Evolutionary conservation across 2,329 filamentous ascomycete species (phyloP).

Genomic region (Mollisia scopiformis): DNA sequence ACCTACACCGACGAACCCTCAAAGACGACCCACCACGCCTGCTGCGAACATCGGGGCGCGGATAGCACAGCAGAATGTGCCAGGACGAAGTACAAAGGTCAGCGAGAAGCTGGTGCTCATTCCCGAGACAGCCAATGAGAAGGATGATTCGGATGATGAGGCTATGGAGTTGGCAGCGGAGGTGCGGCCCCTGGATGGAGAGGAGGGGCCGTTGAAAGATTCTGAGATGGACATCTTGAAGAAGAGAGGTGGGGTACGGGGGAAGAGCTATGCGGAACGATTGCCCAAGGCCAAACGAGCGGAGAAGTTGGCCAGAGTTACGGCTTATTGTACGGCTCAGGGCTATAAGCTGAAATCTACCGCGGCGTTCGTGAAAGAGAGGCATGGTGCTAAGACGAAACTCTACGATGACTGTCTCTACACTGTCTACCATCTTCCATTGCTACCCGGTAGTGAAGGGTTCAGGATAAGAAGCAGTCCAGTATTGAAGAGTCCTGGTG

Average conservation of each 20-base stretch:
- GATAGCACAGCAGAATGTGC: conserved; percentile 57
- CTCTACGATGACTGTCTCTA: conserved; percentile 98
- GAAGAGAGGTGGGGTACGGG: conserved; percentile 62
- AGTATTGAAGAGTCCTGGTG: conserved; percentile 88
- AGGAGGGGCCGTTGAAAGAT: conserved; percentile 68
- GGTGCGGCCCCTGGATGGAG: conserved; percentile 54
- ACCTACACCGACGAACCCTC: conserved; percentile 46
- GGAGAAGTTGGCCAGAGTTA: conserved; percentile 86
- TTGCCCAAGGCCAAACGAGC: conserved; percentile 85
- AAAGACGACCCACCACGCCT: conserved; percentile 50
- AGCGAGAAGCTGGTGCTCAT: conserved; percentile 96
- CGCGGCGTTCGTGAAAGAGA: conserved; percentile 85
- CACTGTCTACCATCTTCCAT: conserved; percentile 88
- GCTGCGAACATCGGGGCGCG: conserved; percentile 43
- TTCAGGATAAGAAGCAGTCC: conserved; percentile 89
- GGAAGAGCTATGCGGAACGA: conserved; percentile 94
- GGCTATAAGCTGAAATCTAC: conserved; percentile 87
- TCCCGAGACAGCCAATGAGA: conserved; percentile 73
- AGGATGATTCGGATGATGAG: conserved; percentile 62
- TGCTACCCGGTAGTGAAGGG: conserved; percentile 83
- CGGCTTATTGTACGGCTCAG: conserved; percentile 95
- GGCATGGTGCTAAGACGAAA: conserved; percentile 90
- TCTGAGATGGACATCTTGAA: conserved; percentile 68
- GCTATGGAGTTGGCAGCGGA: conserved; percentile 51
- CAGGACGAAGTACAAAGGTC: conserved; percentile 87